Base-by-base conservation (phyloP, 2,329 filamentous ascomycete genomes). In the Aspergillus fumigatiaffinis region DNA sequence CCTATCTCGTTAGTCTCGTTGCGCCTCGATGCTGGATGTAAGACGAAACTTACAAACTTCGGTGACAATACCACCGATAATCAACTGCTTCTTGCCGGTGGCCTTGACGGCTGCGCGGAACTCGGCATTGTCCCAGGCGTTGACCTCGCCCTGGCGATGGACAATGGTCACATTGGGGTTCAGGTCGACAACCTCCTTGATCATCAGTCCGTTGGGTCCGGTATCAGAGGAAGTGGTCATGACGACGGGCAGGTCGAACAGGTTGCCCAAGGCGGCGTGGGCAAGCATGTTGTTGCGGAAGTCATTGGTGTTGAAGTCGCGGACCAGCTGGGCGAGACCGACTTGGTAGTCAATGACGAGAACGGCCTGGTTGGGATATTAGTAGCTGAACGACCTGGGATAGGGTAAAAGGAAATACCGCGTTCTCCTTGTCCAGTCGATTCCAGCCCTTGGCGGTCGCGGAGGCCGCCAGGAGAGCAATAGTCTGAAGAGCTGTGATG, bases 71-170 rank as follows among this genome's bases (percentile, higher is more conserved):
- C 89, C 88, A 25, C 63, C 87, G 17, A 92, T 72, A 67, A 92
- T 88, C 65, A 92, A 77, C 70, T 92, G 89, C 29, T 80, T 85
- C 70, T 85, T 86, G 57, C 83, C 83, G 3, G 87, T 83, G 1
- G 86, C 87, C 61, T 80, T 75, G 59, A 92, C 80, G 1, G 89
- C 88, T 1, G 77, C 78, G 38, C 82, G 81, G 77, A 92, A 91
- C 0, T 88, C 83, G 2, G 80, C 63, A 64, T 90, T 91, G 68
- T 92, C 89, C 89, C 87, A 91, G 2, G 89, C 88, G 68, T 91
- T 83, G 66, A 92, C 87, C 68, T 92, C 86, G 42, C 89, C 88
- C 59, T 87, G 80, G 38, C 89, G 84, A 64, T 81, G 78, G 67
- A 92, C 83, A 10, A 90, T 76, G 0, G 88, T 83, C 0, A 86